Conservation (phyloP, 2,329 filamentous ascomycete species). For the Phialemonium atrogriseum region DNA sequence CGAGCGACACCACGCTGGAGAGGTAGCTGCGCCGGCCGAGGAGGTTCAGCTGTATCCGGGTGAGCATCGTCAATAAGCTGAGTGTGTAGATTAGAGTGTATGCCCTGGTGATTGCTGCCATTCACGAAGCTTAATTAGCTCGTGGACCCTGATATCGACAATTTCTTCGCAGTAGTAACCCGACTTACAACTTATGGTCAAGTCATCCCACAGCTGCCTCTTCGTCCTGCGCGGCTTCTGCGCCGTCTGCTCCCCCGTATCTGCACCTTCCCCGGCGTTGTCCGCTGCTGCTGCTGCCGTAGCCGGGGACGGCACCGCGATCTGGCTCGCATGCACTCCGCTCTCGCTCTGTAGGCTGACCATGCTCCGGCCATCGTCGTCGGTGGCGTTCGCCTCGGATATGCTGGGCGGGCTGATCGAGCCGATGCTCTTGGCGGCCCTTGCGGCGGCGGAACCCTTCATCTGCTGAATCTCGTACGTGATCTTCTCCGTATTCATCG, state of each 20-base stretch:
- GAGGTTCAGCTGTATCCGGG: slow-evolving; percentile 91
- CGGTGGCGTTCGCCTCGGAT: slow-evolving; percentile 64
- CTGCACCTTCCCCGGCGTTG: slow-evolving; percentile 10
- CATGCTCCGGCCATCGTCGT: slow-evolving; percentile 76
- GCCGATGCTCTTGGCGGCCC: slow-evolving; percentile 36
- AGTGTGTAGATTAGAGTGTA: slow-evolving; percentile 91
- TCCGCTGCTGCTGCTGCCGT: slow-evolving; percentile 21
- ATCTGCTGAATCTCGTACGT: slow-evolving; percentile 92
- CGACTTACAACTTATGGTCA: slow-evolving; percentile 83
- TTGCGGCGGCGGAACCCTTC: slow-evolving; percentile 52
- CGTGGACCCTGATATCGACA: no score
- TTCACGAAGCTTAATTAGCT: slow-evolving; percentile 6
- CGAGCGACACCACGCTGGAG: slow-evolving; percentile 86
- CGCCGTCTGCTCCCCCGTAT: slow-evolving; percentile 24
- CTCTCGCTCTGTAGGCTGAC: slow-evolving; percentile 71
- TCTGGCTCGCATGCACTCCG: slow-evolving; percentile 75
- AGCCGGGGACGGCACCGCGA: slow-evolving; percentile 47
- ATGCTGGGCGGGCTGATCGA: slow-evolving; percentile 49
- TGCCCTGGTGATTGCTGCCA: slow-evolving; percentile 73
- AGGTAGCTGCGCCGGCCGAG: slow-evolving; percentile 92
- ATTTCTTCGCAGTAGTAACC: not conserved
- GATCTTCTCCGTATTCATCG: slow-evolving; percentile 85
- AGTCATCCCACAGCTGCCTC: slow-evolving; percentile 91
- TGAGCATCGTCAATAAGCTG: slow-evolving; percentile 81
- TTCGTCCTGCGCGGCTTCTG: slow-evolving; percentile 67